phyloP scores from a whole-genome alignment of 257 asterid species.

The Nicotiana sylvestris region DNA sequence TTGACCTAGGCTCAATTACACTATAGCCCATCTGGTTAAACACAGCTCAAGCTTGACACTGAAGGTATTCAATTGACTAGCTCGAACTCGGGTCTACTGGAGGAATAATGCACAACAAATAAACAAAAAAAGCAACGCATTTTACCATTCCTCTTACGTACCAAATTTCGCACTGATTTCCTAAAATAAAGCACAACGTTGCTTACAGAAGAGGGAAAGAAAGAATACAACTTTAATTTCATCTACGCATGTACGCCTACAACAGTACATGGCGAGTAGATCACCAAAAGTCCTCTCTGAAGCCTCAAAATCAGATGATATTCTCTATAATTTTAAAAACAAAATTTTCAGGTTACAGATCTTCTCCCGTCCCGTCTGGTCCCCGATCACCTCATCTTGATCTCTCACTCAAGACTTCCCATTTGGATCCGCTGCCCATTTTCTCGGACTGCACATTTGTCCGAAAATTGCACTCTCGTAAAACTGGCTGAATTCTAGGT shows the following conservation, averaged over 20 bases:
- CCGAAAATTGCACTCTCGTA: background rate
- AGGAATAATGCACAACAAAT: too few species aligned
- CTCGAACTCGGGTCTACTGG: too few species aligned
- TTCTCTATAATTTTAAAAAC: background rate
- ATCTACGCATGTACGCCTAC: background rate
- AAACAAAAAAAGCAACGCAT: too few species aligned
- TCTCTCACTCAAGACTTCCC: background rate
- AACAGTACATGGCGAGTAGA: background rate
- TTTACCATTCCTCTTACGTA: too few species aligned
- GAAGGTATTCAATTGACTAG: too few species aligned
- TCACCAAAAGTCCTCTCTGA: background rate
- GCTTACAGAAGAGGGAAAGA: too few species aligned
- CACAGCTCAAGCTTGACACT: too few species aligned
- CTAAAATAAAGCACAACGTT: too few species aligned
- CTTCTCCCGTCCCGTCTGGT: background rate
- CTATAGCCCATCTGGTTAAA: too few species aligned
- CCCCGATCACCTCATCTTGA: background rate
- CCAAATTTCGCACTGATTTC: background rate
- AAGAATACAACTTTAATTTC: background rate
- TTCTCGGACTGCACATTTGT: background rate
- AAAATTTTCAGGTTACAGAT: background rate
- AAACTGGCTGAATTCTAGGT: background rate
- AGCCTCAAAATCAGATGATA: background rate
- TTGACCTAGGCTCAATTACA: too few species aligned
- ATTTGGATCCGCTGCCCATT: background rate